These are phyloP conservation scores for Dactylellina haptotyla DNA, from an alignment of 2,329 filamentous ascomycete species.

Conservation along the genomic window DNA sequence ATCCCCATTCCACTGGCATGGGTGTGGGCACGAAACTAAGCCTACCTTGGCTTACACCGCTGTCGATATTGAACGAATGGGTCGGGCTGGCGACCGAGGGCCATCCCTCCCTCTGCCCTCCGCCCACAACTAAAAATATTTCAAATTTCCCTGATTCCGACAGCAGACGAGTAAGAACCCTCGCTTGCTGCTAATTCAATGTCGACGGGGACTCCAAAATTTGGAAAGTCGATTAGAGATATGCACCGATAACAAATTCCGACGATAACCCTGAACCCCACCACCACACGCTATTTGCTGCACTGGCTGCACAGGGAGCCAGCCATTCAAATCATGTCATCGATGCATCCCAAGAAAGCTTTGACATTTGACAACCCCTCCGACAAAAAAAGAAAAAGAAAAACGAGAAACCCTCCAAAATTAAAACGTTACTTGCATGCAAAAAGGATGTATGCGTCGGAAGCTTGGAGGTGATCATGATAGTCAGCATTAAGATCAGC, in stretches of 20 bases:
- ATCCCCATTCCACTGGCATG: constrained; percentile 17
- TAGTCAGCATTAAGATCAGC: constrained; percentile 51
- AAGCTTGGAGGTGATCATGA: constrained; percentile 36
- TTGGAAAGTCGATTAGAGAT: constrained; percentile 52
- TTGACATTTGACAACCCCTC: constrained; percentile 28
- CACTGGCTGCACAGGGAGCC: constrained; percentile 7
- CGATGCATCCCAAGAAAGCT: constrained; percentile 20
- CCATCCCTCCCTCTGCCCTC: constrained; percentile 15
- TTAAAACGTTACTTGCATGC: constrained; percentile 5
- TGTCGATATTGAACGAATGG: constrained; percentile 20
- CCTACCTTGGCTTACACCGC: constrained; percentile 29
- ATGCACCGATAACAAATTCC: constrained; percentile 54
- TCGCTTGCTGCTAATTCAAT: constrained; percentile 37
- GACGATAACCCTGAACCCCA: constrained; percentile 53
- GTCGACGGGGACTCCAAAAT: constrained; percentile 9
- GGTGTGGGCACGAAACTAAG: constrained; percentile 49
- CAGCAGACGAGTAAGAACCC: constrained; percentile 10
- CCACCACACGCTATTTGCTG: constrained; percentile 30
- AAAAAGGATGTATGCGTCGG: constrained; percentile 22
- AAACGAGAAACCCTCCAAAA: too few species aligned
- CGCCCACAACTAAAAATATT: constrained; percentile 53
- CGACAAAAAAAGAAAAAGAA: constrained; percentile 11
- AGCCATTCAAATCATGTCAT: constrained; percentile 20
- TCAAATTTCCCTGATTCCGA: constrained; percentile 40
- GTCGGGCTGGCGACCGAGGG: not conserved